Evolutionary conservation across 2,329 filamentous ascomycete genomes (phyloP).

Genomic region (Hymenoscyphus salicellus): DNA sequence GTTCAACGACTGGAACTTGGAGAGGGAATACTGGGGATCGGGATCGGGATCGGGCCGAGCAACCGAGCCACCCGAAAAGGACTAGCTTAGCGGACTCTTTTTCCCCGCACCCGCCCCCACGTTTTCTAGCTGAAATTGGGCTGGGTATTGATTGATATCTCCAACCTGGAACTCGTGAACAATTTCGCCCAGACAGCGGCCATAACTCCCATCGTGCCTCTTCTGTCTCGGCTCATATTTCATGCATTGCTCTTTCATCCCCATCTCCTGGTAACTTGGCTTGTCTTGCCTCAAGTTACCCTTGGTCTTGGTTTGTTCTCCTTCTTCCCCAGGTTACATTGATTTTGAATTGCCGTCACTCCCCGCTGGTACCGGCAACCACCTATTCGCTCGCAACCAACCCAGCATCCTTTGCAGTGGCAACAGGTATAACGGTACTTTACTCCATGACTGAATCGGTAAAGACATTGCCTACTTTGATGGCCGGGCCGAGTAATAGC

Average conservation of each 20-base stretch:
- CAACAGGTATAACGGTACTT: background rate
- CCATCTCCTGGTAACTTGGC: background rate
- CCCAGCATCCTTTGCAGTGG: background rate
- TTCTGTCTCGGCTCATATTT: too few relatives aligned
- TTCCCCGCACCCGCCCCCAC: constrained; percentile 1
- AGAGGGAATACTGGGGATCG: too few relatives aligned
- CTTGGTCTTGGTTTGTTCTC: background rate
- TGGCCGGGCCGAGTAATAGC: background rate
- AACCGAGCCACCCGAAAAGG: too few relatives aligned
- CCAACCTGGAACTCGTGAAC: too few relatives aligned
- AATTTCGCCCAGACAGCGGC: too few relatives aligned
- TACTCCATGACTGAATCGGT: background rate
- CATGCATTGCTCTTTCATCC: background rate
- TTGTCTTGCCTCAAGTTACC: background rate
- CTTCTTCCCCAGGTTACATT: background rate
- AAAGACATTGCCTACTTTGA: background rate
- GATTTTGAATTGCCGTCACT: background rate
- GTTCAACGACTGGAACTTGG: too few relatives aligned
- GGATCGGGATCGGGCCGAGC: too few relatives aligned
- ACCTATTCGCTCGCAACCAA: background rate
- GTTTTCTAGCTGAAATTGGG: background rate
- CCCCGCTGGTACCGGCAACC: background rate
- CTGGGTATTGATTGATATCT: background rate
- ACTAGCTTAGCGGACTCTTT: background rate
- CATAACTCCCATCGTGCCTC: too few relatives aligned